Percentiles rank a stretch among this genome's conserved stretches.
phyloP scores from a whole-genome alignment of 257 asterid genomes.

The Ligustrum vulgare region DNA sequence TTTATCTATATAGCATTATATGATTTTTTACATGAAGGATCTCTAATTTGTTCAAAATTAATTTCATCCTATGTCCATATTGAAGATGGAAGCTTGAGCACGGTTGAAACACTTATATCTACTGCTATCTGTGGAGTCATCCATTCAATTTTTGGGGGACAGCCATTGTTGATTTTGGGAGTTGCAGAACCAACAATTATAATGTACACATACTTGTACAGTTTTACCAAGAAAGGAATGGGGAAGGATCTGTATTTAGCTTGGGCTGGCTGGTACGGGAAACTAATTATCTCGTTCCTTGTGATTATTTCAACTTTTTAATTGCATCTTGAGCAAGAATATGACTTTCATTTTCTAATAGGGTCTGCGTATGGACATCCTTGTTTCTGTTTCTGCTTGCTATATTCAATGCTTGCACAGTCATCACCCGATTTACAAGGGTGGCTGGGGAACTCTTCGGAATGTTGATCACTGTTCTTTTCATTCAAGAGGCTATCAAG shows the following conservation, averaged over 20 bases:
- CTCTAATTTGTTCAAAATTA: not conserved
- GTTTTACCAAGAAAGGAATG: conserved; percentile 52
- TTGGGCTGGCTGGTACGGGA: conserved; percentile 84
- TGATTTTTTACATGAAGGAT: not conserved
- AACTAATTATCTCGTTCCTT: conserved; percentile 10
- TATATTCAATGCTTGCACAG: conserved; percentile 67
- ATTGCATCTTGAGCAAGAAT: not conserved
- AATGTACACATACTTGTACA: conserved; percentile 79
- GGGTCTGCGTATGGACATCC: conserved; percentile 97
- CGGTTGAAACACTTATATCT: conserved; percentile 80
- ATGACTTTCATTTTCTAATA: conserved; percentile 15
- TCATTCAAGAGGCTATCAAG: conserved; percentile 89
- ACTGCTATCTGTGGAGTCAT: conserved; percentile 86
- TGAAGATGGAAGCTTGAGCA: conserved; percentile 64
- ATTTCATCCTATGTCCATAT: not conserved
- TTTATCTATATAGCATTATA: not conserved
- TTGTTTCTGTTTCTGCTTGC: conserved; percentile 74
- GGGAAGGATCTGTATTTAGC: conserved; percentile 72
- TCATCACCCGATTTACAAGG: conserved; percentile 83
- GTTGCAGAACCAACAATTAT: conserved; percentile 97
- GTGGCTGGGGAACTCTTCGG: conserved; percentile 92
- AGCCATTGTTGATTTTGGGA: conserved; percentile 86
- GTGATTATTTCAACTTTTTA: not conserved
- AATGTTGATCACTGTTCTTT: conserved; percentile 85
- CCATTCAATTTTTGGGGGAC: conserved; percentile 84